A percentile compares a stretch with the other conserved stretches of the same genome.
Conservation (phyloP, 345 rosid species). For the Eucalyptus fibrosa region DNA sequence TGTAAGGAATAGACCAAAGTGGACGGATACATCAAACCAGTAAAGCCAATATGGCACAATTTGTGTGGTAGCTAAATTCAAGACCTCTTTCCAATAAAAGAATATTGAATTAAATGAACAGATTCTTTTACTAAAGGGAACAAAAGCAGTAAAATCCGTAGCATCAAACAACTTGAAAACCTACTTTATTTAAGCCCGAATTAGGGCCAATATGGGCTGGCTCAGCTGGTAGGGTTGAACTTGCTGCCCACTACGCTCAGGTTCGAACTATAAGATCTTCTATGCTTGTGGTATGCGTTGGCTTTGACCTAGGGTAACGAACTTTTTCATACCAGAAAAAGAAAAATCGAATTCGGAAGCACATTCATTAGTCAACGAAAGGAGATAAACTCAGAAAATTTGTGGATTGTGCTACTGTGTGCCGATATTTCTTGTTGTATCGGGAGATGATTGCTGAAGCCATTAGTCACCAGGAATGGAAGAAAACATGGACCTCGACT, state of each 20-base stretch:
- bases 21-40: neutral
- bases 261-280: neutral
- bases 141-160: neutral
- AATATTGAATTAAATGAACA: neutral
- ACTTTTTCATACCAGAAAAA: neutral
- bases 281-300: neutral
- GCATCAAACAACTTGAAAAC: neutral
- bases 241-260: neutral
- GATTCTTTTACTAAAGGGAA: neutral
- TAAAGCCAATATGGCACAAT: neutral
- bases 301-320: neutral
- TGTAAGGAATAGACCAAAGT: neutral
- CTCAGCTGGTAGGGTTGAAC: neutral
- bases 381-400: neutral
- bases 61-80: neutral
- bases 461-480: neutral
- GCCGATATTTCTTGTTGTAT: neutral
- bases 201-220: neutral
- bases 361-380: neutral
- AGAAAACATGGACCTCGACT: neutral
- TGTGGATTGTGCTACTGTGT: neutral
- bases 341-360: neutral
- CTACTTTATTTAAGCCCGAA: neutral
- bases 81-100: neutral
- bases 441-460: neutral